Conservation (phyloP, 2,329 filamentous ascomycete genomes). For the Sordariomycetes sp. region DNA sequence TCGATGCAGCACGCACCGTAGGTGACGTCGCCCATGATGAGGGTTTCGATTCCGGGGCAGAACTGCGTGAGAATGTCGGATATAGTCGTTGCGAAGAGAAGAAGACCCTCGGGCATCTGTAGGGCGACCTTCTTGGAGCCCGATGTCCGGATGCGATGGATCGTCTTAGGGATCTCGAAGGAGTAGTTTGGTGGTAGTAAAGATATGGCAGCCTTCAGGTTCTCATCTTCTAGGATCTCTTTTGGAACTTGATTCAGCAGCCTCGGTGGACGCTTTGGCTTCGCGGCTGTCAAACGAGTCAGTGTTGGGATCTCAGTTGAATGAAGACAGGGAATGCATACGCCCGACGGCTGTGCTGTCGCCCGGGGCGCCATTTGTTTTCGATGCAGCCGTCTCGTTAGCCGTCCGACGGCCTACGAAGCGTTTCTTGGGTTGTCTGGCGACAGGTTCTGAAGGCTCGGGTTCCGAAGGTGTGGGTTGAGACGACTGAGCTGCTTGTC, state of each 20-base stretch:
- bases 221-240: slow-evolving; percentile 75
- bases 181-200: slow-evolving; percentile 94
- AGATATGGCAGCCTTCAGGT: slow-evolving; percentile 78
- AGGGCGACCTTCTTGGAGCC: slow-evolving; percentile 77
- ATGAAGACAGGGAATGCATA: slow-evolving; percentile 24
- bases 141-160: slow-evolving; percentile 79
- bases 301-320: too few relatives aligned
- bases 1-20: slow-evolving; percentile 99
- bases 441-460: slow-evolving; percentile 10
- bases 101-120: slow-evolving; percentile 93
- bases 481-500: slow-evolving; percentile 16
- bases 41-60: slow-evolving; percentile 80
- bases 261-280: slow-evolving; percentile 63
- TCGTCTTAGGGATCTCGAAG: slow-evolving; percentile 97
- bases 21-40: slow-evolving; percentile 99
- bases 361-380: slow-evolving; percentile 18
- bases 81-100: slow-evolving; percentile 94
- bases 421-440: slow-evolving; percentile 76
- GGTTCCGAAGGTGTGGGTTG: slow-evolving; percentile 3
- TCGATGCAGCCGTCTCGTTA: slow-evolving; percentile 44
- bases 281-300: slow-evolving; percentile 51
- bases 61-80: slow-evolving; percentile 94
- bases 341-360: slow-evolving; percentile 35
- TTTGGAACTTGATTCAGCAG: slow-evolving; percentile 86
- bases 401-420: slow-evolving; percentile 81